Conservation (phyloP, 1,284 basidiomycete species). For the Tetrapyrgos nigripes region DNA sequence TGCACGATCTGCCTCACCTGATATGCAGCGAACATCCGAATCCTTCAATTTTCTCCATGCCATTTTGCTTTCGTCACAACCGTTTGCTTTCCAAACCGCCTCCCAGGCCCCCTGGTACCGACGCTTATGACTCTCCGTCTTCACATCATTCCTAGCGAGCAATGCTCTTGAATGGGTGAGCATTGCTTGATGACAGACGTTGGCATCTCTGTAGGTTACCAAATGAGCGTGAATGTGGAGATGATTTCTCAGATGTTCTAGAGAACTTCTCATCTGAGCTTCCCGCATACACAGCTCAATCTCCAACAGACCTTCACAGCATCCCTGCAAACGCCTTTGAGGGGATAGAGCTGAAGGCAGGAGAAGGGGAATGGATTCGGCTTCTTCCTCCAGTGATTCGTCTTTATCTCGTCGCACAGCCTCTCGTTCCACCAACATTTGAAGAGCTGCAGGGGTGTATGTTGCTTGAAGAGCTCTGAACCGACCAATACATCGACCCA, state of each 20-base stretch:
- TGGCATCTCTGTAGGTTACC: neutral
- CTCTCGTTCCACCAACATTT: neutral
- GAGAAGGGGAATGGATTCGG: constrained; percentile 1
- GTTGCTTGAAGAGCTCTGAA: constrained; percentile 3
- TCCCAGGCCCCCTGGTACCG: constrained; percentile 1
- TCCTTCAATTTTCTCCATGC: too few species aligned
- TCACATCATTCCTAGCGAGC: too few species aligned
- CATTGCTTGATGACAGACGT: constrained; percentile 10
- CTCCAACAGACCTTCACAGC: neutral
- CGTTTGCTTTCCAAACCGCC: neutral
- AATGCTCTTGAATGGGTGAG: too few species aligned
- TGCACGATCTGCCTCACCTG: neutral
- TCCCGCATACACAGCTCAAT: neutral
- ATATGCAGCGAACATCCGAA: too few species aligned
- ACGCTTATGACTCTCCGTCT: too few species aligned
- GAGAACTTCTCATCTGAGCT: neutral
- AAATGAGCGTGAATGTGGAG: constrained; percentile 5
- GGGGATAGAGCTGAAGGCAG: neutral
- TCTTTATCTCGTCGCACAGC: neutral
- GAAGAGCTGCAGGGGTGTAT: neutral
- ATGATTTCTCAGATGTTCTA: constrained; percentile 3
- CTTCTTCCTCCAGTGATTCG: neutral
- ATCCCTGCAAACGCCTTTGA: neutral
- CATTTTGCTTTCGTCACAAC: neutral
- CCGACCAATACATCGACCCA: neutral